Conservation (phyloP, 805 yeast species). For the Zygosaccharomyces siamensis region DNA sequence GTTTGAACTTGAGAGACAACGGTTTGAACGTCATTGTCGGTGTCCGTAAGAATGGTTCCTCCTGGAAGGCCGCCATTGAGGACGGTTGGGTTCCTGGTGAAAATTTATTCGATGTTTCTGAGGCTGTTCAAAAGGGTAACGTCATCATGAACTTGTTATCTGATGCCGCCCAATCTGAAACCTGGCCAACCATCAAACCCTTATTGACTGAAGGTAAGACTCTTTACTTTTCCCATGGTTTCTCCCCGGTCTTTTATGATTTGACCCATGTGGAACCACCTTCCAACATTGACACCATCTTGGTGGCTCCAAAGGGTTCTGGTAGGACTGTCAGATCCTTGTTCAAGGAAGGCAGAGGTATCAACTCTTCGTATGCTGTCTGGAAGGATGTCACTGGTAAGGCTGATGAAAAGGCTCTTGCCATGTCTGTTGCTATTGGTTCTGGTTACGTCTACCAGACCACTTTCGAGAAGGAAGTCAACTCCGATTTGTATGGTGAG, state of each 20-base stretch:
- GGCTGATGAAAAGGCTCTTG: slow-evolving; percentile 98
- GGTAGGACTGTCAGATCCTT: slow-evolving; percentile 99
- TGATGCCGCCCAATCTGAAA: slow-evolving; percentile 99
- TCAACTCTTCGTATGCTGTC: slow-evolving; percentile 98
- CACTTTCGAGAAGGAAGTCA: slow-evolving; percentile 98
- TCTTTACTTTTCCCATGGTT: slow-evolving; percentile 98
- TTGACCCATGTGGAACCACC: slow-evolving; percentile 96
- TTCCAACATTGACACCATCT: slow-evolving; percentile 88
- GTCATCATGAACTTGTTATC: slow-evolving; percentile 95
- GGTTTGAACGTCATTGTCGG: slow-evolving; percentile 97
- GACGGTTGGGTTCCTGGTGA: slow-evolving; percentile 99
- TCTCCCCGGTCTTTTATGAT: slow-evolving; percentile 98
- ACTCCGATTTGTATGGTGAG: slow-evolving; percentile 99
- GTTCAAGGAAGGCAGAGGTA: slow-evolving; percentile 99
- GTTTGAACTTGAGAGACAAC: slow-evolving; percentile 97
- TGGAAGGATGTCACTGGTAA: slow-evolving; percentile 99
- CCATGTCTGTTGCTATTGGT: slow-evolving; percentile 98
- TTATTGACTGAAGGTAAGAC: slow-evolving; percentile 95
- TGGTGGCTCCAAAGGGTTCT: slow-evolving; percentile 99
- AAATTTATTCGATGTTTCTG: slow-evolving; percentile 90
- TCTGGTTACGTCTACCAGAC: slow-evolving; percentile 99
- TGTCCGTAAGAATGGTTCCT: slow-evolving; percentile 97
- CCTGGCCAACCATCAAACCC: slow-evolving; percentile 86
- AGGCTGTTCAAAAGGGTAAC: slow-evolving; percentile 90
- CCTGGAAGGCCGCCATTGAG: slow-evolving; percentile 99